A percentile compares a stretch with the other conserved stretches of the same genome.
These are phyloP conservation scores for Komagataella pseudopastoris DNA, from an alignment of 805 yeast species.

Conservation along the genomic window DNA sequence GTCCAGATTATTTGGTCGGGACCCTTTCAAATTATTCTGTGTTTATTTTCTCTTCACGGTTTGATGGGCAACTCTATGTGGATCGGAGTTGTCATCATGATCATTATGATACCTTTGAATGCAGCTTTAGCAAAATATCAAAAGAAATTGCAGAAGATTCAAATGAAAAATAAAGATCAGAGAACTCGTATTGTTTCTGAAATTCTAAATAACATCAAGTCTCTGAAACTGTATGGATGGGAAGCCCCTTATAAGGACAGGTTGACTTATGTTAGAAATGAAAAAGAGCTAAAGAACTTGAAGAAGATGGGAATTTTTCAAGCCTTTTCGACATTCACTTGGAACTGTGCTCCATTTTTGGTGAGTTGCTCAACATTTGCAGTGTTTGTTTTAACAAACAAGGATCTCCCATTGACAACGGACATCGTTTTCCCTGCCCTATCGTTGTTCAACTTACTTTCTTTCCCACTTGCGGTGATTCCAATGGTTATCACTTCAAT, in stretches of 20 bases:
- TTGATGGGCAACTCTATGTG: slow-evolving; percentile 86
- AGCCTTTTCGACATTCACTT: slow-evolving; percentile 62
- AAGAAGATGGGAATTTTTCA: slow-evolving; percentile 58
- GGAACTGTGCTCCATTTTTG: slow-evolving; percentile 78
- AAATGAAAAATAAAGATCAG: slow-evolving; percentile 85
- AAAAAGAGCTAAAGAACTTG: slow-evolving; percentile 69
- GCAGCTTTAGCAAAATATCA: slow-evolving; percentile 53
- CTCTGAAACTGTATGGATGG: slow-evolving; percentile 93
- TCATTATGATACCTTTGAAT: slow-evolving; percentile 70
- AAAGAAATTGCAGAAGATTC: slow-evolving; percentile 63
- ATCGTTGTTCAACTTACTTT: slow-evolving; percentile 73
- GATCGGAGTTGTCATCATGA: slow-evolving; percentile 80
- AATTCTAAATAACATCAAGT: slow-evolving; percentile 81
- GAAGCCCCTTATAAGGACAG: slow-evolving; percentile 72
- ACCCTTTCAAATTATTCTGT: slow-evolving; percentile 73
- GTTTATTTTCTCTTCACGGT: slow-evolving; percentile 59
- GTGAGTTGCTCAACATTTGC: slow-evolving; percentile 89
- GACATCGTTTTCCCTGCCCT: slow-evolving; percentile 89
- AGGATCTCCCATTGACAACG: slow-evolving; percentile 57
- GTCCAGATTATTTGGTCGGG: slow-evolving; percentile 84
- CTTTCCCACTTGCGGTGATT: slow-evolving; percentile 84
- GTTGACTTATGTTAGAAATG: slow-evolving; percentile 73
- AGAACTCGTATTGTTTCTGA: slow-evolving; percentile 85
- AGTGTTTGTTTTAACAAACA: slow-evolving; percentile 48
- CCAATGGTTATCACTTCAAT: slow-evolving; percentile 82